A percentile compares a stretch with the other conserved stretches of the same genome.
Conservation (phyloP, 805 yeast genomes). For the Ogataea neopini region DNA sequence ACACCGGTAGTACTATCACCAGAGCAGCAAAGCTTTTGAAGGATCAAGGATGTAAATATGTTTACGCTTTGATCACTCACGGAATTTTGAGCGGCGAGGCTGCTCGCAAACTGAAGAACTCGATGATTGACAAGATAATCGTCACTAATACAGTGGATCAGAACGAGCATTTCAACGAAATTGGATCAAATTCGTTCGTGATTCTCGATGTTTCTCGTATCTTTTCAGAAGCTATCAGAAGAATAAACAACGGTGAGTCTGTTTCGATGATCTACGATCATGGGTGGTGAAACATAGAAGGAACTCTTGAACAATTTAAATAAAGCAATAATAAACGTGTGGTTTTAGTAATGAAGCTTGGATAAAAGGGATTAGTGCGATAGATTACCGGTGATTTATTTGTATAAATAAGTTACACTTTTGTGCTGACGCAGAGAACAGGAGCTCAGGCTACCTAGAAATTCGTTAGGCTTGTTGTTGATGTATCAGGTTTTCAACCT, state of each 20-base stretch:
- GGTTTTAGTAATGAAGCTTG: too few species aligned
- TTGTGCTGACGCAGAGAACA: too few species aligned
- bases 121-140: conserved; percentile 78
- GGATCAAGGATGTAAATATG: conserved; percentile 88
- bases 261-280: conserved; percentile 92
- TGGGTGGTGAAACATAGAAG: conserved; percentile 46
- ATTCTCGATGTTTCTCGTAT: conserved; percentile 86
- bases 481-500: too few species aligned
- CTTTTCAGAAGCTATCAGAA: conserved; percentile 91
- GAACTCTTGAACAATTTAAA: background rate
- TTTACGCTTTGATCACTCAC: conserved; percentile 87
- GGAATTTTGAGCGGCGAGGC: conserved; percentile 95
- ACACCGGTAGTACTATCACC: conserved; percentile 88
- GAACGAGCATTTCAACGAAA: conserved; percentile 48
- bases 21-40: conserved; percentile 90
- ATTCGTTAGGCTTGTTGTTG: background rate
- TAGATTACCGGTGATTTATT: too few species aligned
- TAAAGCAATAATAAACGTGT: too few species aligned
- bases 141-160: conserved; percentile 95
- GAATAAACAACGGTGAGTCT: conserved; percentile 96
- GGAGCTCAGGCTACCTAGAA: too few species aligned
- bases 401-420: too few species aligned
- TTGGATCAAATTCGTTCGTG: conserved; percentile 57
- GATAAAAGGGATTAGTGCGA: too few species aligned
- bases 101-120: conserved; percentile 60